phyloP scores from a whole-genome alignment of 176 grass and related monocot species.

The Otatea glauca region DNA sequence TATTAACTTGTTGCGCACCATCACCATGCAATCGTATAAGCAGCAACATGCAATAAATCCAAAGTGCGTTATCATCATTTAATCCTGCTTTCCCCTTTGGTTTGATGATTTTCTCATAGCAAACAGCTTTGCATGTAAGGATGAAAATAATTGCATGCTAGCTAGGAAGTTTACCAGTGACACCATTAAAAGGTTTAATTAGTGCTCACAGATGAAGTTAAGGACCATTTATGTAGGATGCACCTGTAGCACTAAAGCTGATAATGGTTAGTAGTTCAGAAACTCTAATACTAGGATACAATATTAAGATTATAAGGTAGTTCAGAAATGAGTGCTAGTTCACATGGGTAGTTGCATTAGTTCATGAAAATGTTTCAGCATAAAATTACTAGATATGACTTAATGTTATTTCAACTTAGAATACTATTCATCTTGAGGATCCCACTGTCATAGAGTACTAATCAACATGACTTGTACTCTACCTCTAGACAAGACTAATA shows the following conservation, averaged over 20 bases:
- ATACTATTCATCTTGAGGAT: background rate
- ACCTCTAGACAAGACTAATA: too few species aligned
- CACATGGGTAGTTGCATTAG: background rate
- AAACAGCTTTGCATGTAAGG: background rate
- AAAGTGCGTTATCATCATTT: background rate
- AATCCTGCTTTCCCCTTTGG: background rate
- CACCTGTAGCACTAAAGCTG: too few species aligned
- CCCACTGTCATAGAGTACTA: too few species aligned
- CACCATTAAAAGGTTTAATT: background rate
- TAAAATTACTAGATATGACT: background rate
- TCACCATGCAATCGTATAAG: background rate
- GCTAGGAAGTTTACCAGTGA: background rate
- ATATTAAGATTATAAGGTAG: background rate
- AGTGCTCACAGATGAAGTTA: background rate
- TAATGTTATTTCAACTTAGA: background rate
- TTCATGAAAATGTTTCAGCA: background rate
- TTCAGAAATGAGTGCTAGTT: background rate
- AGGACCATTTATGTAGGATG: too few species aligned
- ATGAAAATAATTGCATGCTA: background rate
- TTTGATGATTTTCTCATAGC: background rate
- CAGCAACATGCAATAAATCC: background rate
- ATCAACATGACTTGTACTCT: too few species aligned
- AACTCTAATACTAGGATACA: too few species aligned
- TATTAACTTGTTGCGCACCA: background rate
- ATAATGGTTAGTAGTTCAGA: too few species aligned